Base-by-base conservation (phyloP, 1,284 basidiomycete species). In the Fistulina hepatica region DNA sequence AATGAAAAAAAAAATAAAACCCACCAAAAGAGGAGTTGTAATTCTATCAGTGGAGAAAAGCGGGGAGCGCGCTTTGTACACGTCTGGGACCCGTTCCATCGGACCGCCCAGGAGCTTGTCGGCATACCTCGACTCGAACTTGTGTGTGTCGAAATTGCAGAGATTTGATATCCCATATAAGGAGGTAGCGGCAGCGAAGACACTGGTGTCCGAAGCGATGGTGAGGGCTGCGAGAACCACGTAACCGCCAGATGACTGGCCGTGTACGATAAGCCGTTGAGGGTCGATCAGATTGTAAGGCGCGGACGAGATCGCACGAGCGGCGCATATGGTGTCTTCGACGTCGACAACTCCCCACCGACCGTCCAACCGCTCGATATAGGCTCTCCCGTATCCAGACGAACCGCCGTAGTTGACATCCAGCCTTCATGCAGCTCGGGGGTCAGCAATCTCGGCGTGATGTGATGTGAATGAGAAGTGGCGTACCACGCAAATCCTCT, bases 321-420 rank as follows among this genome's bases (percentile, higher is more conserved):
- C 71, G 2, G 74, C 70, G 6, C 59, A 53, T 13, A 75, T 69
- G 47, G 69, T 72, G 48, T 86, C 81, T 2, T 64, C 53, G 0
- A 77, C 67, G 48, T 84, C 82, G 12, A 72, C 67, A 21, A 79
- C 48, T 6, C 81, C 81, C 81, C 81, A 85, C n/a, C 71, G 53
- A 1, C 64, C 64, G 20, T 61, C 59, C 5, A 85, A 65, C 7
- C 76, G 67, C 31, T 75, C 62, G 32, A 73, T 72, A 40, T 42
- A 52, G 15, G 41, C 55, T 3, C 75, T 65, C 0, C 79, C 80
- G 46, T 76, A 79, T 0, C 76, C 76, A 5, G 71, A 73, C 5
- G 73, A 78, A 1, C 81, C 81, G 5, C 78, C 67, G 47, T 81
- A 82, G 49, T 82, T 77, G 12, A 84, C 76, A 41, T 73, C 70